Conservation (phyloP, 805 yeast genomes). For the Geotrichum ghanense region DNA sequence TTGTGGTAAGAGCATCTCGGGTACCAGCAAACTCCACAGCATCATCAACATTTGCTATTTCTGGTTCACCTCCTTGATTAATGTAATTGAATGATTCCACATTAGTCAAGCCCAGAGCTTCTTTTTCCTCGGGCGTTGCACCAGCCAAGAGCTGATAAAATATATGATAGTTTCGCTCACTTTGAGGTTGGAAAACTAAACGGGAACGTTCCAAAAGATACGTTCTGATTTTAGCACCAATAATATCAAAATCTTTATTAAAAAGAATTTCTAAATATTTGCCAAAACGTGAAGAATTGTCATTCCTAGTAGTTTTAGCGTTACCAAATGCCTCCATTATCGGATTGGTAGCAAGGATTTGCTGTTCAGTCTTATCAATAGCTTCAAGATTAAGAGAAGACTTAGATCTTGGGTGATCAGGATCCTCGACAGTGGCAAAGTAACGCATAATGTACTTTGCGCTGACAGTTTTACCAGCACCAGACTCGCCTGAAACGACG, state of each 20-base stretch:
- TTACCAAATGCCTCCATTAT: slow-evolving; percentile 98
- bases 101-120: slow-evolving; percentile 45
- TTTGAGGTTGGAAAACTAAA: slow-evolving; percentile 79
- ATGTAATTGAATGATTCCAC: slow-evolving; percentile 69
- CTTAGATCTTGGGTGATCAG: slow-evolving; percentile 13
- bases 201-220: slow-evolving; percentile 88
- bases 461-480: slow-evolving; percentile 96
- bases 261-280: slow-evolving; percentile 88
- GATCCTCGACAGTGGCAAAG: slow-evolving; percentile 78
- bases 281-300: slow-evolving; percentile 96
- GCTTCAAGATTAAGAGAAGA: slow-evolving; percentile 31
- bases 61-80: slow-evolving; percentile 73
- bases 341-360: slow-evolving; percentile 92
- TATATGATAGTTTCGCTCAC: slow-evolving; percentile 89
- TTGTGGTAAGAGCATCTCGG: slow-evolving; percentile 60
- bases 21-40: slow-evolving; percentile 67
- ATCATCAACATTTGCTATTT: slow-evolving; percentile 73
- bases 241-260: slow-evolving; percentile 60
- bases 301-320: slow-evolving; percentile 94
- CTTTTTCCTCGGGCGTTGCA: slow-evolving; percentile 38
- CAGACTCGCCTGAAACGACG: slow-evolving; percentile 95
- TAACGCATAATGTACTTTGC: slow-evolving; percentile 97
- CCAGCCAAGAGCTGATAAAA: slow-evolving; percentile 86
- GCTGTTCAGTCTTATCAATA: slow-evolving; percentile 86
- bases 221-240: slow-evolving; percentile 92